Evolutionary conservation across 352 stramenopile species (phyloP), one percentile per base, ranked within the genome.

Genomic region (Pythium vanterpoolii): DNA sequence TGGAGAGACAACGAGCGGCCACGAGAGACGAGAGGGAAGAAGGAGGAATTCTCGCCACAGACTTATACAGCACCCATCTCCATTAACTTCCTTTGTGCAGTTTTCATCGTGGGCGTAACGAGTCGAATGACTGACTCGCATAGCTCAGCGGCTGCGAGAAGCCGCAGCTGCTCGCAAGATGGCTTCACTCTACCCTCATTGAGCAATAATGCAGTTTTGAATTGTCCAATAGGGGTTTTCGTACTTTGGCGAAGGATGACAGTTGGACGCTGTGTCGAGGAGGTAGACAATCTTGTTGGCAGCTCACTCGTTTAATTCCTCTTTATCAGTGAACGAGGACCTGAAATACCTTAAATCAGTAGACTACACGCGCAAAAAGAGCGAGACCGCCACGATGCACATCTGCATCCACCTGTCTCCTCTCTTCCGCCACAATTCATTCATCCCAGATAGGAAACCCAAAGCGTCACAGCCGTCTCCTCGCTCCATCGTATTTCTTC

Each of bases 41-140:
- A 47, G 42, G 21, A 5, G 31, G 31, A 38, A 38, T 47, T 14
- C 9, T 14, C 16, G 39, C 33, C 8, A 14, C 33, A 14, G 33
- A 14, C 8, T 39, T 39, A 14, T 39, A 39, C 27, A 43, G 52
- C 52, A 60, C 47, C 56, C 56, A 64, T 64, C 46, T 57, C 56
- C 56, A 64, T 57, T 26, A 45, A 30, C 19, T 30, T 43, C 19
- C 38, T n/a, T 21, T 18, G 10, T 23, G 38, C 18, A 18, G 5
- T 19, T 43, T 43, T 21, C 27, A n/a, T n/a, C n/a, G n/a, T n/a
- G n/a, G n/a, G n/a, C 28, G 44, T 21, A 8, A 16, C 42, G 21
- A 21, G 11, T n/a, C 30, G 9, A 11, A 30, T 13, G 30, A 21
- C 21, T 46, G 33, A 21, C 7, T 36, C 30, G 9, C 33, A 30